These are phyloP conservation scores for Centrapalus pauciflorus DNA, from an alignment of 129 eudicot genomes.

Conservation along the genomic window DNA sequence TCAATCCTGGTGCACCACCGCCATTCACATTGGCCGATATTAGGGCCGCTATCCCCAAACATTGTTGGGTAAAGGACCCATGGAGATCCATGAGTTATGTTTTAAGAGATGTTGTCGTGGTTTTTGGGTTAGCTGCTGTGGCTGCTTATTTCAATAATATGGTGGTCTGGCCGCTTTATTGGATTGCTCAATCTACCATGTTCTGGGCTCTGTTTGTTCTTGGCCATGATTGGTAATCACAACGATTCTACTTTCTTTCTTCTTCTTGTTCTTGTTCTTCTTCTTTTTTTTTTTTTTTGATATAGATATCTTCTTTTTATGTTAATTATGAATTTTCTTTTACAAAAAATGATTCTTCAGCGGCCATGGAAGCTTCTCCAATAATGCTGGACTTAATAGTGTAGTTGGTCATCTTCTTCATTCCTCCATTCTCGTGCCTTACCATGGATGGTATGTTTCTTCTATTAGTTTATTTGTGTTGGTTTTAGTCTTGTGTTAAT, in stretches of 20 bases:
- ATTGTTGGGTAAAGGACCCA: slow-evolving; percentile 91
- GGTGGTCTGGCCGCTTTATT: slow-evolving; percentile 95
- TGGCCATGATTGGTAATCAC: slow-evolving; percentile 92
- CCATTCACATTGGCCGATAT: slow-evolving; percentile 71
- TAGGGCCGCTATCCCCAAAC: slow-evolving; percentile 76
- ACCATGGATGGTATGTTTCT: slow-evolving; percentile 87
- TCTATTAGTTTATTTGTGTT: not conserved
- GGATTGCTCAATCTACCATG: slow-evolving; percentile 98
- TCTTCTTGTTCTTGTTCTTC: too few species aligned
- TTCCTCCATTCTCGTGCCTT: slow-evolving; percentile 95
- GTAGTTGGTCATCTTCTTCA: slow-evolving; percentile 89
- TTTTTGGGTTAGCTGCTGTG: slow-evolving; percentile 79
- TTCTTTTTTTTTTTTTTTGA: slow-evolving; percentile 1
- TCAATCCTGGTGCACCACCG: slow-evolving; percentile 73
- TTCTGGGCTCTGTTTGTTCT: slow-evolving; percentile 99
- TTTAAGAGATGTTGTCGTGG: slow-evolving; percentile 67
- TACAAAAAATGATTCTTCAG: slow-evolving; percentile 45
- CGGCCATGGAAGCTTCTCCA: slow-evolving; percentile 98
- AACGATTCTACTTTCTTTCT: too few species aligned
- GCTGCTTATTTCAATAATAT: slow-evolving; percentile 68
- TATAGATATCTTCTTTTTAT: not conserved
- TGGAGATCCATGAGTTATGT: slow-evolving; percentile 89
- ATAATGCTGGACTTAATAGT: slow-evolving; percentile 65
- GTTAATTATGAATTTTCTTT: slow-evolving; percentile 1
- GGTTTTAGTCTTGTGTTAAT: not conserved